These are phyloP conservation scores for Flagelloscypha sp. DNA, from an alignment of 768 basidiomycete genomes.

Conservation along the genomic window DNA sequence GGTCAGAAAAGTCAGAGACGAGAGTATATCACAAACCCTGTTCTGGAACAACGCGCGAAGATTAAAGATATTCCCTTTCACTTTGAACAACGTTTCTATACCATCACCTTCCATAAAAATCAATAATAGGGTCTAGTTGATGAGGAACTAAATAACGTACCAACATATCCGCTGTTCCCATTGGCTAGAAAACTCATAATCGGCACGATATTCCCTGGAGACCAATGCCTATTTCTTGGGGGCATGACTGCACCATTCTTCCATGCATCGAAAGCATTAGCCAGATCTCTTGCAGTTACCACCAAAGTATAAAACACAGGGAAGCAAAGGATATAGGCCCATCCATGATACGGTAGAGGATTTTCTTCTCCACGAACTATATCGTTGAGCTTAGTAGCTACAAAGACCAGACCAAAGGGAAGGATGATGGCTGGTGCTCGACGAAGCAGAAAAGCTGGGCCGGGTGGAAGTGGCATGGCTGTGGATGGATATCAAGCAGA, in stretches of 20 bases:
- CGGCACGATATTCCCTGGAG: too few species aligned
- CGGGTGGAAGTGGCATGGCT: conserved; percentile 9
- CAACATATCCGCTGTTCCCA: too few species aligned
- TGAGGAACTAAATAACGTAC: too few species aligned
- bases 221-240: too few species aligned
- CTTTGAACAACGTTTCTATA: too few species aligned
- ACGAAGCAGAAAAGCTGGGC: conserved; percentile 6
- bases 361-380: background rate
- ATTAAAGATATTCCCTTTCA: too few species aligned
- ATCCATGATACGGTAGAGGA: background rate
- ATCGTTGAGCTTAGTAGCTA: conserved; percentile 1
- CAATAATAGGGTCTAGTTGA: too few species aligned
- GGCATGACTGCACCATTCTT: conserved; percentile 4
- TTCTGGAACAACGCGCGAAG: too few species aligned
- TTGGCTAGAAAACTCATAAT: conserved; percentile 22
- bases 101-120: too few species aligned
- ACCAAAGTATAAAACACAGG: conserved; percentile 2
- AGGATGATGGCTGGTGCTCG: conserved; percentile 5
- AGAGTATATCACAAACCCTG: conserved; percentile 11
- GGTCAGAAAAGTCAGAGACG: conserved; percentile 6
- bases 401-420: conserved; percentile 2
- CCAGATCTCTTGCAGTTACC: conserved; percentile 5
- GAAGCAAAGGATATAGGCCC: conserved; percentile 6
- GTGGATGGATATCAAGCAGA: too few species aligned
- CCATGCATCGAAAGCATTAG: conserved; percentile 5